Evolutionary conservation across 2,329 filamentous ascomycete species (phyloP), one percentile per base, ranked within the genome.

Genomic region (Trichoderma sp.): DNA sequence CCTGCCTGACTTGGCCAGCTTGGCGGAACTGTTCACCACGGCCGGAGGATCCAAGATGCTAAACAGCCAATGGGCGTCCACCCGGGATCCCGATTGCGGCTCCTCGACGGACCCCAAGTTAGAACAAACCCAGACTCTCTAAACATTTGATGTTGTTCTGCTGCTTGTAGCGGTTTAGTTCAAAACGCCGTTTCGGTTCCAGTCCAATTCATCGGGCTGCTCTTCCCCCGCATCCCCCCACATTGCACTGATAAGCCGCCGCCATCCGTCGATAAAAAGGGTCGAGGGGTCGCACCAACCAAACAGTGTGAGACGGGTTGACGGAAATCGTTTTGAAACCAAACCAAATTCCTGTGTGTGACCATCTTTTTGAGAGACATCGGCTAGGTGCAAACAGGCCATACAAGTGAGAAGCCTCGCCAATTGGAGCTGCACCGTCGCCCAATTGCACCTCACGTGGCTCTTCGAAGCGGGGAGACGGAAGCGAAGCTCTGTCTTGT

Each of bases 161-260:
- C 18, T 43, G 39, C 39, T 43, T 43, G 39, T 43, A 43, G 39
- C 39, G 47, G 47, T 53, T 53, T 53, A 34, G 32, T 34, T 34
- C 3, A 51, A n/a, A n/a, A 53, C 47, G 47, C 47, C 21, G 47
- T 53, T 21, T 1, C 43, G n/a, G 9, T 28, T 43, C 60, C 30
- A 24, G 24, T 24, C 2, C 24, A 24, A 24, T 24, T 24, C 24
- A 24, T 24, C 24, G 24, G 24, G 24, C 24, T 24, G 24, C 24
- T 24, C 24, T 28, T 43, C 60, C 30, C 32, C 68, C 58, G 68
- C 68, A 63, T 36, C 36, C 57, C n/a, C 71, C 71, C 71, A 36
- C 34, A 36, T 36, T 36, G 34, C 34, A 39, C 71, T 66, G 71
- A 73, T 73, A 73, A 73, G 71, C 71, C 71, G 68, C 62, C 43